Conservation (phyloP, 2,329 filamentous ascomycete species). For the Aquanectria penicillioides region DNA sequence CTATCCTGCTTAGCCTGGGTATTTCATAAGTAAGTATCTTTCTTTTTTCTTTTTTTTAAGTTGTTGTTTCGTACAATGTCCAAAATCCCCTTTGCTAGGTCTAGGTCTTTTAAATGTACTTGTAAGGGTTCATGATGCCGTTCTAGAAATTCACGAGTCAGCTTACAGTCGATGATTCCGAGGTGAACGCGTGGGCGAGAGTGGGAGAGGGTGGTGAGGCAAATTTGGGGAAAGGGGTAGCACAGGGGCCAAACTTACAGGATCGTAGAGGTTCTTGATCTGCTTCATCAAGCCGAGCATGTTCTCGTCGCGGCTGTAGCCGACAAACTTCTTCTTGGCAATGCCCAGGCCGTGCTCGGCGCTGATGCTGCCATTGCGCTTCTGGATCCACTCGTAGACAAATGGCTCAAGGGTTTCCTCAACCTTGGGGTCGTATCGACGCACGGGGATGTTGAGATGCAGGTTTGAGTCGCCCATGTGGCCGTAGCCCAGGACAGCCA, state of each 20-base stretch:
- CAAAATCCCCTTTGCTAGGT: constrained; percentile 6
- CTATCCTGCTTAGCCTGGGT: neutral
- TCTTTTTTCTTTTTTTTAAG: neutral
- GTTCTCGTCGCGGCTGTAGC: constrained; percentile 88
- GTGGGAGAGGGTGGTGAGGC: too few relatives aligned
- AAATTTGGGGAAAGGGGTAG: too few relatives aligned
- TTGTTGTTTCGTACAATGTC: too few relatives aligned
- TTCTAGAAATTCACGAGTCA: constrained; percentile 66
- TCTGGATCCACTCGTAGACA: constrained; percentile 96
- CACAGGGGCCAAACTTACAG: constrained; percentile 81
- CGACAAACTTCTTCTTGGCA: constrained; percentile 95
- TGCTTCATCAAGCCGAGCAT: constrained; percentile 94
- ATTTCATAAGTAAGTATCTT: constrained; percentile 8
- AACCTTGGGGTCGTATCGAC: constrained; percentile 86
- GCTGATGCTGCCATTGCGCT: constrained; percentile 91
- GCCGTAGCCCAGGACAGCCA: constrained; percentile 94
- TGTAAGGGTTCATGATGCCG: constrained; percentile 99
- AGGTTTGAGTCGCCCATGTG: constrained; percentile 98
- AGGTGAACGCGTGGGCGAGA: too few relatives aligned
- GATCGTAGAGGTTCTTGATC: constrained; percentile 93
- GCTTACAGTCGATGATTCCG: constrained; percentile 1
- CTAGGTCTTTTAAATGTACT: constrained; percentile 74
- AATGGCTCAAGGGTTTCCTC: constrained; percentile 92
- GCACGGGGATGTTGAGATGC: constrained; percentile 88
- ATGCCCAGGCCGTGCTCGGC: constrained; percentile 95